Base-by-base conservation (phyloP, 1,139 yeast species). In the Pichia sp. region DNA sequence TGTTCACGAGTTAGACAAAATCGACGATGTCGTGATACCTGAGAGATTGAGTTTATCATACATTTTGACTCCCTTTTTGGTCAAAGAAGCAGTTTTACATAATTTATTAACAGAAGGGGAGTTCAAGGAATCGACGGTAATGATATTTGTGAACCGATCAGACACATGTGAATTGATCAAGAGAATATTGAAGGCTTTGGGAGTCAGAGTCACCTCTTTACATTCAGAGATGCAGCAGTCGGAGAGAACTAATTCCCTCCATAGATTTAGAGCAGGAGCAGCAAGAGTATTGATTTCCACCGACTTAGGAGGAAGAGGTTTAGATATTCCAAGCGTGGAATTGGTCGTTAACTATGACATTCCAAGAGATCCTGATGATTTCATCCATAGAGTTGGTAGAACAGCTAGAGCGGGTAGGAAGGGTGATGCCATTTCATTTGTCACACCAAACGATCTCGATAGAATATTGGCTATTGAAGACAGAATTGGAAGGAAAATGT, bases 361-460 rank as follows among this genome's bases (percentile, higher is more conserved):
- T 25, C 98, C 98, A 5, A 87, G 94, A 5, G 96, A 91, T 57
- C 88, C 98, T 0, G 97, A 91, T 57, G 96, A 88, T 57, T 93
- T 83, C 53, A 85, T 91, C 40, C 99, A 91, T 63, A 70, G 99
- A 58, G 95, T 88, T n/a, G 99, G 99, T 70, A 86, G 99, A 76
- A 91, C 98, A 15, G 99, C 98, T n/a, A 83, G 99, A 71, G 98
- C 98, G 4, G 97, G 97, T 6, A 70, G 94, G 51, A 64, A 66
- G 37, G 91, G 91, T 56, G 78, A 71, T 45, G 66, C 80, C 15
- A 58, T 81, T 4, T 75, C 93, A 12, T 69, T 91, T 41, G 81
- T 91, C 6, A 75, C 94, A 1, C 96, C 88, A 51, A 76, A 81
- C 41, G 98, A 91, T 53, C 80, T 91, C 14, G 72, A 69, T 20